phyloP scores from a whole-genome alignment of 345 rosid genomes.

The Dovyalis caffra region DNA sequence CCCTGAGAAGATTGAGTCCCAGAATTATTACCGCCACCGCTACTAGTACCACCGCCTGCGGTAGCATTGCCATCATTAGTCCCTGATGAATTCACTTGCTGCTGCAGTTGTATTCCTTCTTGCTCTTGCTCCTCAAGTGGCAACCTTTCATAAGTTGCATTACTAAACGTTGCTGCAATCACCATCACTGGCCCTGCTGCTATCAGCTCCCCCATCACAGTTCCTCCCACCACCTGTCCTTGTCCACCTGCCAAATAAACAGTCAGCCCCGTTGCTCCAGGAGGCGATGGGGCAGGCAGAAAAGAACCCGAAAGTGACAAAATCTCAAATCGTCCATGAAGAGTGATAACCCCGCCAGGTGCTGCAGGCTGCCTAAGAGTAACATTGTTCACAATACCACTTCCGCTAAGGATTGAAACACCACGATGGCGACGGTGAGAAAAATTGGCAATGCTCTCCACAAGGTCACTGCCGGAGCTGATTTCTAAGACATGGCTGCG shows the following conservation, averaged over 20 bases:
- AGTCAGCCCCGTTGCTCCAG: conserved; percentile 70
- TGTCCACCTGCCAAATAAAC: conserved; percentile 85
- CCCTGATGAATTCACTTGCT: conserved; percentile 34
- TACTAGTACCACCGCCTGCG: not conserved
- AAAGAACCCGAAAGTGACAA: conserved; percentile 75
- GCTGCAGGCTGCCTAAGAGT: conserved; percentile 79
- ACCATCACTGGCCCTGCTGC: conserved; percentile 91
- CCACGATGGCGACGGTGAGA: conserved; percentile 72
- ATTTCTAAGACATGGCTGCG: conserved; percentile 88
- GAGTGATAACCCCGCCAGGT: conserved; percentile 58
- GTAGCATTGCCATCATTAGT: conserved; percentile 5
- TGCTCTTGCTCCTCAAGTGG: conserved; percentile 62
- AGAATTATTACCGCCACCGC: conserved; percentile 24
- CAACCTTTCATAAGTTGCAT: conserved; percentile 78
- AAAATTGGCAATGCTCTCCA: conserved; percentile 57
- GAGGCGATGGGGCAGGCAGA: conserved; percentile 68
- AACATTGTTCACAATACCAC: conserved; percentile 72
- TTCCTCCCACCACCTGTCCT: conserved; percentile 91
- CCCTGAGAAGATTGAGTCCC: conserved; percentile 36
- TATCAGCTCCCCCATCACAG: conserved; percentile 57
- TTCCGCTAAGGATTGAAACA: conserved; percentile 74
- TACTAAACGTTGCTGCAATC: conserved; percentile 74
- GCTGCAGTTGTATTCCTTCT: conserved; percentile 37
- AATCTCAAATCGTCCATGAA: conserved; percentile 90
- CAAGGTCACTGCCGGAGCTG: conserved; percentile 68